Conservation (phyloP, 164 flowering plant species). For the Aristolochia fimbriata region DNA sequence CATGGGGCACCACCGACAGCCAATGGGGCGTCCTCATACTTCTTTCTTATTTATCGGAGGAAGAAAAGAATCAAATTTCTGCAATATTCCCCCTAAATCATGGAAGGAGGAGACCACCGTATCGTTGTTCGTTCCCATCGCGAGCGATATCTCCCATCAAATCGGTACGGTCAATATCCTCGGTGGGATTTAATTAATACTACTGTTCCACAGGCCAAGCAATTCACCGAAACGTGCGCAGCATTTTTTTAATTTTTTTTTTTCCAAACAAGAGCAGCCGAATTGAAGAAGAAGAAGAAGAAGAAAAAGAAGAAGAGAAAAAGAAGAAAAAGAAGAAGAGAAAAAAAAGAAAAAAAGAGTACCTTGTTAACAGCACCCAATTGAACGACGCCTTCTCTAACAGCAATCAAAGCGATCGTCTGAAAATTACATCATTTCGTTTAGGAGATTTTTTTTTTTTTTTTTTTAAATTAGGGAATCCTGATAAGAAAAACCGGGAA, state of each 20-base stretch:
- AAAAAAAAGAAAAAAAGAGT: conserved; percentile 15
- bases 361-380: conserved; percentile 84
- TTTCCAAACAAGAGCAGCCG: no score
- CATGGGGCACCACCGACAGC: no score
- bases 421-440: no score
- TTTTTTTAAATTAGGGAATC: conserved; percentile 6
- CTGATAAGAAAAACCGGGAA: background rate
- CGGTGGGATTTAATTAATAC: background rate
- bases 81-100: no score
- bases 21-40: no score
- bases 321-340: conserved; percentile 6
- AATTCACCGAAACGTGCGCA: background rate
- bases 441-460: no score
- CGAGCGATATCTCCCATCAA: background rate
- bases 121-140: no score
- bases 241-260: conserved; percentile 17
- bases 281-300: background rate
- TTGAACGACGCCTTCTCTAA: conserved; percentile 93
- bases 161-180: background rate
- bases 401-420: conserved; percentile 95
- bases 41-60: no score
- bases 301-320: background rate
- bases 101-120: no score
- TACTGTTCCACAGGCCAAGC: background rate
- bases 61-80: no score